Conservation (phyloP, 306 rosid genomes). For the Crotalaria pallida region DNA sequence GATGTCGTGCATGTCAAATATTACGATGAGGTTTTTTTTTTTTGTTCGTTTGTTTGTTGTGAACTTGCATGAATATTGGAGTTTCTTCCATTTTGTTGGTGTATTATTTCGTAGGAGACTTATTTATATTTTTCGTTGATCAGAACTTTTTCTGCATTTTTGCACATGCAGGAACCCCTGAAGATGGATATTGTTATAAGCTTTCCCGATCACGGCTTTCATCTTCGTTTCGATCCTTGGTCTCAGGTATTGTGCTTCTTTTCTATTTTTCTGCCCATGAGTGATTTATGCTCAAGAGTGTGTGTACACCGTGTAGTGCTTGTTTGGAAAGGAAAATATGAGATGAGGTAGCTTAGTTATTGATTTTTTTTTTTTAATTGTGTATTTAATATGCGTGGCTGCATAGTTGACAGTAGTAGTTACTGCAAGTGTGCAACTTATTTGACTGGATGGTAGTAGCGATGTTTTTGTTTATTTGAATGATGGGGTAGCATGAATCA, state of each 20-base stretch:
- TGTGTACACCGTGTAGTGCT: background rate
- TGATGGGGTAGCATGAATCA: background rate
- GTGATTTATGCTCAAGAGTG: background rate
- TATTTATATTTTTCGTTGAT: background rate
- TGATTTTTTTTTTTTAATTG: background rate
- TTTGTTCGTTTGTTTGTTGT: background rate
- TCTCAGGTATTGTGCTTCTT: conserved; percentile 61
- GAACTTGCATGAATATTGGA: background rate
- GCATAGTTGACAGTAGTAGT: too few relatives aligned
- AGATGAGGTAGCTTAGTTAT: background rate
- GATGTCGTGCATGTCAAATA: conserved; percentile 97
- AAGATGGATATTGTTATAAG: conserved; percentile 85
- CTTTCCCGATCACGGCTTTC: conserved; percentile 98
- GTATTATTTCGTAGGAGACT: too few relatives aligned
- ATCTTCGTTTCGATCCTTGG: conserved; percentile 97
- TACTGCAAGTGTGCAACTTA: background rate
- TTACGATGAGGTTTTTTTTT: conserved; percentile 68
- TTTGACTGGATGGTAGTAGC: too few relatives aligned
- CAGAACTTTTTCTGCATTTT: background rate
- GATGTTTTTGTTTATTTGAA: too few relatives aligned
- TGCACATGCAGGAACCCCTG: conserved; percentile 68
- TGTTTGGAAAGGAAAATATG: background rate
- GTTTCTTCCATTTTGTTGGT: conserved; percentile 10
- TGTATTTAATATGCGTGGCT: background rate
- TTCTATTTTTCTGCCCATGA: background rate